These are phyloP conservation scores for Xylaria grammica DNA, from an alignment of 495 filamentous ascomycete genomes.

Conservation along the genomic window DNA sequence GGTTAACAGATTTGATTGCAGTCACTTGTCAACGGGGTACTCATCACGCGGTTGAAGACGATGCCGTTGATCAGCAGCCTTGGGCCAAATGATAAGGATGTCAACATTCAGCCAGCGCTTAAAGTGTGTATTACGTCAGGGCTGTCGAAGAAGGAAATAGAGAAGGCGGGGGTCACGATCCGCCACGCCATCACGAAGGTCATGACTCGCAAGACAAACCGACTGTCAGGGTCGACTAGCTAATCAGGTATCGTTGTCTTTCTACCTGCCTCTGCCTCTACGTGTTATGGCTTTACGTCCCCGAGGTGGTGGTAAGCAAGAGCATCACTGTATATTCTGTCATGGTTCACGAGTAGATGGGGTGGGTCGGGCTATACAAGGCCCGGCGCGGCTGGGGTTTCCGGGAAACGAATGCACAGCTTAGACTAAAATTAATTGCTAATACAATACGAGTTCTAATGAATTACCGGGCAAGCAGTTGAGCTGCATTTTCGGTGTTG, in stretches of 20 bases:
- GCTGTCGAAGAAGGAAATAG: constrained; percentile 89
- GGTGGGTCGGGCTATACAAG: neutral
- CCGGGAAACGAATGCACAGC: constrained; percentile 18
- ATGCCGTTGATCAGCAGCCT: constrained; percentile 65
- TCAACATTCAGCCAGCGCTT: constrained; percentile 73
- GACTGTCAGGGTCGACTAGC: constrained; percentile 31
- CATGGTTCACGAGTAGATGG: constrained; percentile 1
- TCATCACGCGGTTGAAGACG: constrained; percentile 84
- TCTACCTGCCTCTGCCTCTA: constrained; percentile 2
- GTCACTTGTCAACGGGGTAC: constrained; percentile 80
- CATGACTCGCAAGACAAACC: constrained; percentile 58
- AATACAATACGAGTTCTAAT: constrained; percentile 23
- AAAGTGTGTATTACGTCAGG: constrained; percentile 91
- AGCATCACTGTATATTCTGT: constrained; percentile 9
- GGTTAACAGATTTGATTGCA: constrained; percentile 34
- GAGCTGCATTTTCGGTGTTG: too few species aligned
- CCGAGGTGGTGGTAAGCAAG: neutral
- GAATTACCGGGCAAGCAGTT: neutral
- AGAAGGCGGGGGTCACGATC: constrained; percentile 86
- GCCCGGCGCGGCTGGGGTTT: neutral
- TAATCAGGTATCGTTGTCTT: constrained; percentile 31
- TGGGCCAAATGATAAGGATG: constrained; percentile 63
- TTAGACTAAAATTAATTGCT: constrained; percentile 39
- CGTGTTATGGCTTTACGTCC: neutral
- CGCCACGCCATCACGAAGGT: constrained; percentile 95